Evolutionary conservation across 2,329 filamentous ascomycete genomes (phyloP), one percentile per base, ranked within the genome.

Genomic region (Venturiaceae sp.): DNA sequence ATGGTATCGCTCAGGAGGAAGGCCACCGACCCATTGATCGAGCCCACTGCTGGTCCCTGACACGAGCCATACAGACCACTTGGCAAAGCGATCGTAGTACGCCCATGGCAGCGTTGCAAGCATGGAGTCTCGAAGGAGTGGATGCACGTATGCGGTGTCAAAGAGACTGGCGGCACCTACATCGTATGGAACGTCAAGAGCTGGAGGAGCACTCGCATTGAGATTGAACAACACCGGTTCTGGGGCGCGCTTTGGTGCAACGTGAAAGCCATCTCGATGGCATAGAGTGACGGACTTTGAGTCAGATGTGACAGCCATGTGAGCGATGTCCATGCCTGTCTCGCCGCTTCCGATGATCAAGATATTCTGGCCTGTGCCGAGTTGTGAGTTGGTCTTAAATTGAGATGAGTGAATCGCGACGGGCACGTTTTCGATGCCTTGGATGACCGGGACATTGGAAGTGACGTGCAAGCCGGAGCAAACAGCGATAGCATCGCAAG

Each of bases 131-230:
- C 50, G 74, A 0, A 80, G 66, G 3, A 72, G 59, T 0, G 75
- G 74, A n/a, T 79, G 77, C 5, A 76, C 73, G 57, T 80, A 80
- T 4, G 76, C 75, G 0, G 78, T 80, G 60, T 80, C 77, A 60
- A 81, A 80, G 5, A 80, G 64, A 57, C 76, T 78, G 9, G 76
- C 77, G 1, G 75, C 69, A 0, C 74, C 73, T 2, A 74, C 71
- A 61, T 80, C 78, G 14, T 77, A 71, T 0, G 78, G 77, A 39
- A 58, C 46, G 19, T 52, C 55, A 21, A 41, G 32, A 11, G 26
- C 32, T 26, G 30, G 44, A 16, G 30, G 44, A 41, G 32, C 33
- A 14, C 30, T 58, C 6, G 21, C 39, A 16, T 46, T 46, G n/a
- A 58, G 23, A 2, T 33, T 53, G 28, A 60, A 62, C 33, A 50